Evolutionary conservation across 2,329 filamentous ascomycete species (phyloP).

Genomic region (Endocalyx cinctus): DNA sequence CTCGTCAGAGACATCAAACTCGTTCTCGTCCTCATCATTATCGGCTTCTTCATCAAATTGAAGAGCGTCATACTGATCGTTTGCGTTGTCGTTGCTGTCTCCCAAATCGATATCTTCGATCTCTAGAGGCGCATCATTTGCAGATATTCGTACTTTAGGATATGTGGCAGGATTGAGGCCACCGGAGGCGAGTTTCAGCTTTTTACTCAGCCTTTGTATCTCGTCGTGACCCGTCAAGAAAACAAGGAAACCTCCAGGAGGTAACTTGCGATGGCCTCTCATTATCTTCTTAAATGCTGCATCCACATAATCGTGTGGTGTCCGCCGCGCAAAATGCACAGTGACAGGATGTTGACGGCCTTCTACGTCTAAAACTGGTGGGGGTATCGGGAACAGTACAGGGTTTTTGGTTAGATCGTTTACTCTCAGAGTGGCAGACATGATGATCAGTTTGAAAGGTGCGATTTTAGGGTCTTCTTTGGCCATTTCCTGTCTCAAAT

Average conservation of each 20-base stretch:
- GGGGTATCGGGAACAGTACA: conserved; percentile 70
- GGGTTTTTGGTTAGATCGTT: conserved; percentile 85
- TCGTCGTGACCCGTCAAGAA: conserved; percentile 94
- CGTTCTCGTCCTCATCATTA: conserved; percentile 59
- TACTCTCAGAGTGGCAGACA: conserved; percentile 92
- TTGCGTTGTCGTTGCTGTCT: conserved; percentile 61
- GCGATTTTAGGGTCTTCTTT: conserved; percentile 65
- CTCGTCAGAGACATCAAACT: conserved; percentile 65
- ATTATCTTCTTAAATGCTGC: conserved; percentile 85
- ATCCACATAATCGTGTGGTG: conserved; percentile 82
- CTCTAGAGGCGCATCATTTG: conserved; percentile 74
- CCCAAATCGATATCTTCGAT: conserved; percentile 85
- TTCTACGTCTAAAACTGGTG: conserved; percentile 83
- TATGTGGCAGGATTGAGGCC: conserved; percentile 51
- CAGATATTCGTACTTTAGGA: conserved; percentile 69
- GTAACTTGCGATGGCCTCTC: conserved; percentile 83
- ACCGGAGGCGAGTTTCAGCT: conserved; percentile 64
- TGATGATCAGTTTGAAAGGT: conserved; percentile 90
- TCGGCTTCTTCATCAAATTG: conserved; percentile 47
- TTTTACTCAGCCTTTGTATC: conserved; percentile 77
- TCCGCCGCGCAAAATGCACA: conserved; percentile 79
- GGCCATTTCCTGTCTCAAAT: conserved; percentile 70
- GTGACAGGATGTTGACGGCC: conserved; percentile 90
- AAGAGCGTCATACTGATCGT: conserved; percentile 54
- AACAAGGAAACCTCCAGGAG: conserved; percentile 84